These are phyloP conservation scores for Hypoxylon crocopeplum DNA, from an alignment of 495 filamentous ascomycete species.

Conservation along the genomic window DNA sequence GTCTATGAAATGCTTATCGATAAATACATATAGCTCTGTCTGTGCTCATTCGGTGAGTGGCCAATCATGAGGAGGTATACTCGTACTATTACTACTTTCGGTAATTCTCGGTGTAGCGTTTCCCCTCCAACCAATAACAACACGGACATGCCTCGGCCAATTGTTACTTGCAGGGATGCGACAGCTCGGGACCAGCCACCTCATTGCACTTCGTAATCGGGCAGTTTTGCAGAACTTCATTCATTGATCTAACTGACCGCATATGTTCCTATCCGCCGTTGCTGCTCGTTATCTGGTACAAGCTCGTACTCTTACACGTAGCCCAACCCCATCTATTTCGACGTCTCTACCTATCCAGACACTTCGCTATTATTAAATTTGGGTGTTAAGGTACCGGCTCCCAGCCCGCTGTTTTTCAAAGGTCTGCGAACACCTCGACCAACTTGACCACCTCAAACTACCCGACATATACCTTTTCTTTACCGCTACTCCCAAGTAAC, in stretches of 20 bases:
- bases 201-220: conserved; percentile 25
- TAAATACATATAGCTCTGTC: neutral
- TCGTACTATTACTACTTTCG: neutral
- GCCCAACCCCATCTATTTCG: conserved; percentile 15
- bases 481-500: no score
- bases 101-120: conserved; percentile 15
- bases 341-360: neutral
- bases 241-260: conserved; percentile 6
- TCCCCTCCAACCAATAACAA: conserved; percentile 37
- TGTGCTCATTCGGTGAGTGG: conserved; percentile 18
- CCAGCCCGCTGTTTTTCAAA: conserved; percentile 28
- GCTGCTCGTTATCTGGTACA: neutral
- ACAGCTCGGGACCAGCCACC: conserved; percentile 33
- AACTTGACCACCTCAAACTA: no score
- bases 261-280: neutral
- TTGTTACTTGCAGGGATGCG: conserved; percentile 24
- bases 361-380: neutral
- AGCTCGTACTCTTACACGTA: conserved; percentile 29
- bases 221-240: conserved; percentile 15
- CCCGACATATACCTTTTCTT: no score
- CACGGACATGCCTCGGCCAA: conserved; percentile 1
- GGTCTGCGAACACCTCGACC: no score
- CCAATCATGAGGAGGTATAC: no score
- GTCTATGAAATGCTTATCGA: conserved; percentile 6
- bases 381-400: neutral